Evolutionary conservation across 352 stramenopile species (phyloP).

Genomic region (Globisporangium solare): DNA sequence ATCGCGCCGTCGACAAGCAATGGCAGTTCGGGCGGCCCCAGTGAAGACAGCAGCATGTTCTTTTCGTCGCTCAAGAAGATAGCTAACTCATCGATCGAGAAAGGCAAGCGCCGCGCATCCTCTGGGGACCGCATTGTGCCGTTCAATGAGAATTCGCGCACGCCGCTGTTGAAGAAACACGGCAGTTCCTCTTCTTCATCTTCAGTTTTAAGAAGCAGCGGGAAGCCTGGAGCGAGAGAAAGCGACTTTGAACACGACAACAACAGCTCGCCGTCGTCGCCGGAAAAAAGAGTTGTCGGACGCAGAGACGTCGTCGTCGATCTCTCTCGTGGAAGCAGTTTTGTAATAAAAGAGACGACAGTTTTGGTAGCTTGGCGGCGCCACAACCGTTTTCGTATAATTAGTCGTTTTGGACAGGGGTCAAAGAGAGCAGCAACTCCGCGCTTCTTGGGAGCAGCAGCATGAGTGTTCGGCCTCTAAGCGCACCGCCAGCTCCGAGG

Average conservation of each 20-base stretch:
- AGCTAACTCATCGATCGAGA: conserved; percentile 25
- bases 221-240: conserved; percentile 8
- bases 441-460: not conserved
- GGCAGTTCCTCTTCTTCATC: not conserved
- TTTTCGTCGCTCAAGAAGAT: conserved; percentile 29
- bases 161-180: conserved; percentile 53
- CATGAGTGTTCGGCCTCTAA: not conserved
- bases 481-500: not conserved
- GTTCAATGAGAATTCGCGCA: conserved; percentile 41
- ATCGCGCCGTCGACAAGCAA: not conserved
- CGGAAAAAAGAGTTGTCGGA: conserved; percentile 27
- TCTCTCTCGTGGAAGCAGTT: not conserved
- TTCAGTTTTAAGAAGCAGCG: not conserved
- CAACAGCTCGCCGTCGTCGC: conserved; percentile 33
- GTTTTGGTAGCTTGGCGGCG: not conserved
- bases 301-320: conserved; percentile 5
- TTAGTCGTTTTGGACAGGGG: too few species aligned
- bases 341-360: conserved; percentile 4
- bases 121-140: conserved; percentile 25
- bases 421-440: too few species aligned
- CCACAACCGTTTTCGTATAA: not conserved
- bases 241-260: conserved; percentile 32
- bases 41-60: not conserved
- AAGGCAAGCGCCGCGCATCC: conserved; percentile 17
- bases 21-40: not conserved